Percentiles rank a stretch among this genome's conserved stretches.
phyloP scores from a whole-genome alignment of 192 early-diverging fungal genomes.

The Coemansia sp. region DNA sequence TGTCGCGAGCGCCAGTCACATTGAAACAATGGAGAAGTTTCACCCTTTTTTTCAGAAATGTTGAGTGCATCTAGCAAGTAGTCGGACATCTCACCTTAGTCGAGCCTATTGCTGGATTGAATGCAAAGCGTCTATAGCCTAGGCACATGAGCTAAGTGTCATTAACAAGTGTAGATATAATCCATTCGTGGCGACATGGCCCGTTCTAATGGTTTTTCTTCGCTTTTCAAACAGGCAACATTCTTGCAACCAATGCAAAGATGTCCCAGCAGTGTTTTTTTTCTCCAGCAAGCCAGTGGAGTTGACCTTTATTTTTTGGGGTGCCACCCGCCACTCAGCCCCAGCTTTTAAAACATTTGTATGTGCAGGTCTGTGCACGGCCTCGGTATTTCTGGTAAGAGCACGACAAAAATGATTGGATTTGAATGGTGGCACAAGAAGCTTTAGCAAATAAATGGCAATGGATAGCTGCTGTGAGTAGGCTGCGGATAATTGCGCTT shows the following conservation, averaged over 20 bases:
- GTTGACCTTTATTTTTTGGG: not conserved
- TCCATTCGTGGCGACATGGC: not conserved
- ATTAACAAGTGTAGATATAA: not conserved
- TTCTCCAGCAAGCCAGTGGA: not conserved
- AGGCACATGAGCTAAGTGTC: not conserved
- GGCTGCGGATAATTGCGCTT: not conserved
- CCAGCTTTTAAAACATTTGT: not conserved
- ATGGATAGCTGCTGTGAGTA: not conserved
- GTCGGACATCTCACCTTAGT: too few relatives aligned
- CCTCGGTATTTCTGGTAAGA: not conserved
- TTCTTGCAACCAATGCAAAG: not conserved
- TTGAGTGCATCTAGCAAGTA: too few relatives aligned
- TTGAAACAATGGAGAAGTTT: not conserved
- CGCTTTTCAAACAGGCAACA: too few relatives aligned
- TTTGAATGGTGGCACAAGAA: not conserved
- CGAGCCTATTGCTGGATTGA: not conserved
- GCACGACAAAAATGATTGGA: not conserved
- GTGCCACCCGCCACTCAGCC: not conserved
- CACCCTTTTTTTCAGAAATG: not conserved
- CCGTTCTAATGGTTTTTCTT: too few relatives aligned
- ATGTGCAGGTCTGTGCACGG: not conserved
- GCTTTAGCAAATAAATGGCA: not conserved
- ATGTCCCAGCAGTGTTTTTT: not conserved
- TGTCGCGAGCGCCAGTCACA: not conserved
- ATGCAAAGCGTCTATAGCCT: not conserved